These are phyloP conservation scores for Tolypocladium ovalisporum DNA, from an alignment of 2,329 filamentous ascomycete species.

Conservation along the genomic window DNA sequence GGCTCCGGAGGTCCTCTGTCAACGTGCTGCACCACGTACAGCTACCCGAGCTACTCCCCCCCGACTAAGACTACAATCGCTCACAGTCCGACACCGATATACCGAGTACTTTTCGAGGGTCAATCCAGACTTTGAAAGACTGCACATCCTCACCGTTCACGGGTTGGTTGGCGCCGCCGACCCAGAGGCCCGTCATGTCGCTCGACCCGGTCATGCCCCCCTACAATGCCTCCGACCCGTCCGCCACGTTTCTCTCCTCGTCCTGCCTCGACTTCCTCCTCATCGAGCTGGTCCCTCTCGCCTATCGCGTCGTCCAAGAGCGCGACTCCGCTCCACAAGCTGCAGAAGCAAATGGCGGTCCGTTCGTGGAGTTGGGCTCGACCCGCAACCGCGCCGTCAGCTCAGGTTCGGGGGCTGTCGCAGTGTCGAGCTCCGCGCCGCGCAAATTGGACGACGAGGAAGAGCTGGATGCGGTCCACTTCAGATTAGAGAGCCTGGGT, in stretches of 20 bases:
- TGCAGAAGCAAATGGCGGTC: background rate
- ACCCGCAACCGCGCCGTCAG: constrained; percentile 6
- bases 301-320: constrained; percentile 73
- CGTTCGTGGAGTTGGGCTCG: background rate
- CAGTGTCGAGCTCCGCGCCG: constrained; percentile 6
- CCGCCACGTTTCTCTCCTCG: constrained; percentile 64
- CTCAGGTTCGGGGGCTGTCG: constrained; percentile 12
- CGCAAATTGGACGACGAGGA: constrained; percentile 58
- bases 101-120: background rate
- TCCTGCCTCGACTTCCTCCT: constrained; percentile 90
- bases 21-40: background rate
- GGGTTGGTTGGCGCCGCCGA: background rate
- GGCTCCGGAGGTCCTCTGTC: background rate
- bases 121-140: background rate
- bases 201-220: constrained; percentile 60
- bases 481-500: constrained; percentile 70
- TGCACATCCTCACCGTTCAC: background rate
- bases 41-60: background rate
- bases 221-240: constrained; percentile 62
- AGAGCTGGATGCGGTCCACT: constrained; percentile 74
- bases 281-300: constrained; percentile 93
- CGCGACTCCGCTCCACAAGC: constrained; percentile 36
- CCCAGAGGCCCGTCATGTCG: constrained; percentile 42
- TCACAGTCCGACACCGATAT: background rate
- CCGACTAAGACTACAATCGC: background rate